Conservation (phyloP, 345 rosid species). For the Eucalyptus lansdowneana region DNA sequence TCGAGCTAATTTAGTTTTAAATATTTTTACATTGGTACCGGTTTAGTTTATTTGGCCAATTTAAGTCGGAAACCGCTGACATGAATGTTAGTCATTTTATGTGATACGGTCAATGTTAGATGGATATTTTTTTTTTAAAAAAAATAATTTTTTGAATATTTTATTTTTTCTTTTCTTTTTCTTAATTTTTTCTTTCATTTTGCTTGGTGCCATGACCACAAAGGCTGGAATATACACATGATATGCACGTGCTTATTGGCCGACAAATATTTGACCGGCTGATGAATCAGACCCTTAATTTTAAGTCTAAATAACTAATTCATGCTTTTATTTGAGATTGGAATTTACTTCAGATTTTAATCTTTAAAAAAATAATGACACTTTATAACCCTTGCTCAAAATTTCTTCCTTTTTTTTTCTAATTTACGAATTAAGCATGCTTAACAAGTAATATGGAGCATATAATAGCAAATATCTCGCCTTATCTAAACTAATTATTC, state of each 20-base stretch:
- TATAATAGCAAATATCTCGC: neutral
- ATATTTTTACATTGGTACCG: rapidly evolving
- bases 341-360: rapidly evolving
- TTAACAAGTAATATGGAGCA: neutral
- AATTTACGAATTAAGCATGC: neutral
- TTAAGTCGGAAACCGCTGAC: rapidly evolving
- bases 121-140: too few relatives aligned
- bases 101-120: rapidly evolving
- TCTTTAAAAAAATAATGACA: too few relatives aligned
- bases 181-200: neutral
- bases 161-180: too few relatives aligned
- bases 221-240: neutral
- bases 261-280: rapidly evolving
- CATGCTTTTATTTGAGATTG: rapidly evolving
- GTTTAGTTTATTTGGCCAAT: rapidly evolving
- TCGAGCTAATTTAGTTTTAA: too few relatives aligned
- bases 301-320: too few relatives aligned
- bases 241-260: neutral
- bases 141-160: too few relatives aligned
- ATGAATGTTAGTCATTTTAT: rapidly evolving
- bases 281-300: rapidly evolving
- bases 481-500: neutral
- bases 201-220: too few relatives aligned
- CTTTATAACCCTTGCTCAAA: neutral
- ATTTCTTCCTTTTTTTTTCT: too few relatives aligned